Evolutionary conservation across 2,329 filamentous ascomycete species (phyloP), one percentile per base, ranked within the genome.

Genomic region (Orbilia oligospora): DNA sequence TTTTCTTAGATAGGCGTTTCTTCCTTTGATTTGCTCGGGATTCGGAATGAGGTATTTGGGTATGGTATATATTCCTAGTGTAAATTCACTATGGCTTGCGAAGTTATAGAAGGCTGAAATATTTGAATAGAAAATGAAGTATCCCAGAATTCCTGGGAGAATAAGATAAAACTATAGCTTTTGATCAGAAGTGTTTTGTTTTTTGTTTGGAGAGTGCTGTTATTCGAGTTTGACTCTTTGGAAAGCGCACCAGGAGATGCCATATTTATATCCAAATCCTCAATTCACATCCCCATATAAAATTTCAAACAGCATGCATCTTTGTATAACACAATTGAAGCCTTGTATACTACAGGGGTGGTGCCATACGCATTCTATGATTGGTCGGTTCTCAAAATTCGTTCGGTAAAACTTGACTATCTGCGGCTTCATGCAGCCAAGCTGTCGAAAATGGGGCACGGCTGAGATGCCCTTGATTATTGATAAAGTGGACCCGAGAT

Each of bases 311-410:
- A 3, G n/a, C 5, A 18, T 5, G 5, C 9, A 46, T 18, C 8
- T 30, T 18, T 30, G 38, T 14, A 20, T 16, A 46, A 20, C 5
- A 46, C 10, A 6, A 12, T 51, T 24, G 38, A 20, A 58, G n/a
- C 30, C 65, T 48, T 70, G 66, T 27, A 18, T 27, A 18, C 18
- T 41, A 36, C 56, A 61, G 36, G 55, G 33, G 33, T 61, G 12
- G 14, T 3, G 33, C 9, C 53, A 27, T 6, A 2, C 12, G 18
- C 30, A n/a, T 49, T 20, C 24, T 20, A 18, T 72, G 58, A 72
- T 72, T 72, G 69, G 69, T 27, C 36, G 20, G 22, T 72, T 72
- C 58, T 56, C 69, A 56, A 72, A 65, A 20, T 65, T 72, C 69
- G 69, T 72, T 72, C 69, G 69, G 69, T 27, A 66, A 72, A 72